Evolutionary conservation across 1,139 yeast species (phyloP), one percentile per base, ranked within the genome.

Genomic region (Hansenula sp.): DNA sequence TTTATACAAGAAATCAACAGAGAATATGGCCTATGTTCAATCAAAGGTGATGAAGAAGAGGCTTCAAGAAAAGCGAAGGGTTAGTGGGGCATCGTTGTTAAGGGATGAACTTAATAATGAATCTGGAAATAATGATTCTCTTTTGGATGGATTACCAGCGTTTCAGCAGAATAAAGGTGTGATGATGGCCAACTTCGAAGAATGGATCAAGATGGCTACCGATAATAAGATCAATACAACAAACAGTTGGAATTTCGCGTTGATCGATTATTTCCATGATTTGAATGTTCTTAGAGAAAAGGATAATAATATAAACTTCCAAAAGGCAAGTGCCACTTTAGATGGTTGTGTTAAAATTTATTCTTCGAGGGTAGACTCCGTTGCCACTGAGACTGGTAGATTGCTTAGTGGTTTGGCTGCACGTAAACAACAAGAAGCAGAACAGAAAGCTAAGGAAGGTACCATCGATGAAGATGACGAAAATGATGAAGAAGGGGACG

Each of bases 341-440:
- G 95, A 87, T 57, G 96, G 96, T 1, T 87, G 96, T 67, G 88
- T 86, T 35, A 86, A 86, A 64, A 84, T 88, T 41, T 87, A 87
- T 56, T 79, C 90, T 8, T 82, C 90, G 29, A 76, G 99, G 57
- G 91, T 93, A 16, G 98, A 91, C 54, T 85, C 96, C 0, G 96
- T 89, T 0, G 96, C 93, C 2, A 83, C 86, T 1, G 98, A 91
- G 56, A 89, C 97, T 0, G 96, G 96, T 4, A 81, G 83, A 55
- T 69, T 91, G 46, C 67, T 91, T 37, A 87, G 93, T 61, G 96
- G 97, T 84, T 62, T 91, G 84, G 69, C 71, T 3, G 65, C 65
- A 15, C 60, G 63, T 30, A 63, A 60, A 21, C 45, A 47, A 19
- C 44, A 40, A 7, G 47, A 37, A 10, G 51, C 47, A 19, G 51